phyloP scores from a whole-genome alignment of 2,329 filamentous ascomycete species.

The Aureobasidium subglaciale region DNA sequence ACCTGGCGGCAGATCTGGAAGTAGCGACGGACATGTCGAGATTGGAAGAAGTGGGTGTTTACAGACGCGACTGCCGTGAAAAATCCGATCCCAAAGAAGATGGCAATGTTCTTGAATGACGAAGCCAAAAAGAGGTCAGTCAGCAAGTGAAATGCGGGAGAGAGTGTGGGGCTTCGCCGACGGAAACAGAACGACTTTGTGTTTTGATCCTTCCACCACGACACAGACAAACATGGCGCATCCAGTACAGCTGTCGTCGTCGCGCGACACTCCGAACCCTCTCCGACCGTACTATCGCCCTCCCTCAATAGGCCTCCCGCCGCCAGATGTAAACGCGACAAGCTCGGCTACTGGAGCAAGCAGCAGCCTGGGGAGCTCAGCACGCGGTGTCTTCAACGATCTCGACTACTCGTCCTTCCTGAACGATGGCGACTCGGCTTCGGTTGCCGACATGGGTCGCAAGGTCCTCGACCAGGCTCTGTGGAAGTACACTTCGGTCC shows the following conservation, averaged over 20 bases:
- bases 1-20: not conserved
- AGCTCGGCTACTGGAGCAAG: slow-evolving; percentile 31
- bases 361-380: slow-evolving; percentile 52
- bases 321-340: slow-evolving; percentile 30
- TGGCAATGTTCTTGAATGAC: not conserved
- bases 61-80: not conserved
- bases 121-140: slow-evolving; percentile 1
- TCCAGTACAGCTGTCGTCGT: slow-evolving; percentile 34
- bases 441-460: slow-evolving; percentile 64
- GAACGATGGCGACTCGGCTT: slow-evolving; percentile 62
- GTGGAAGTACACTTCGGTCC: slow-evolving; percentile 84
- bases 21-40: not conserved
- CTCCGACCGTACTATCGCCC: slow-evolving; percentile 66
- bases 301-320: slow-evolving; percentile 56
- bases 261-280: slow-evolving; percentile 50
- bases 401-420: slow-evolving; percentile 88
- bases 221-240: slow-evolving; percentile 16
- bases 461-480: slow-evolving; percentile 75
- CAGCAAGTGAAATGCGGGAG: not conserved
- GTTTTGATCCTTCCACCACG: not conserved
- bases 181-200: not conserved
- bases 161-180: not conserved
- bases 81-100: not conserved
- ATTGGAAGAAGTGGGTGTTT: not conserved
- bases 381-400: slow-evolving; percentile 80